Evolutionary conservation across 164 flowering plant species (phyloP).

Genomic region (Tetrastigma voinierianum): DNA sequence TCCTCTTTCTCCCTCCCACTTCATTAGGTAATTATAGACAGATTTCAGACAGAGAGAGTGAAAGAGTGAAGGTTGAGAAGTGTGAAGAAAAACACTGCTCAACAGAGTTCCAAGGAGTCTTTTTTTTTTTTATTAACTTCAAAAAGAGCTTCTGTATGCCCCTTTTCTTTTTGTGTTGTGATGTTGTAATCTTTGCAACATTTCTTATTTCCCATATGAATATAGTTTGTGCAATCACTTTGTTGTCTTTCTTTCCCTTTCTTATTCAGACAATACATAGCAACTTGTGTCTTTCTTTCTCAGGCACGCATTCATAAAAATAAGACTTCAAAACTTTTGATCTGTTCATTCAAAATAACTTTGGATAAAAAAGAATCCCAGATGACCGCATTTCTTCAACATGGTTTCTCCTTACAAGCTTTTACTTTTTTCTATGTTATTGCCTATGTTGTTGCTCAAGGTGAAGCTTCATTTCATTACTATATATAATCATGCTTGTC

Average conservation of each 20-base stretch:
- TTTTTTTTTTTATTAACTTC: conserved; percentile 10
- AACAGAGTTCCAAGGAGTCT: conserved; percentile 15
- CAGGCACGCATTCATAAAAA: not conserved
- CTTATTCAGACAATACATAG: not conserved
- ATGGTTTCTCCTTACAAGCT: not conserved
- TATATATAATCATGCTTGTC: no score
- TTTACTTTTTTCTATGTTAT: no score
- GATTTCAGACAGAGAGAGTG: conserved; percentile 15
- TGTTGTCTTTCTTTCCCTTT: not conserved
- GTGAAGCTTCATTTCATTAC: no score
- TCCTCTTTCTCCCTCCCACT: conserved; percentile 86
- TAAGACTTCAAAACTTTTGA: no score
- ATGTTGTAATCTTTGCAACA: conserved; percentile 49
- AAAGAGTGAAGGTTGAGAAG: conserved; percentile 21
- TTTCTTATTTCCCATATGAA: conserved; percentile 21
- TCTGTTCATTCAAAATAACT: no score
- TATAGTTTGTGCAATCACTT: conserved; percentile 24
- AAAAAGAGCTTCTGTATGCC: conserved; percentile 12
- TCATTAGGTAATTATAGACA: conserved; percentile 14
- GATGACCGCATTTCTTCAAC: not conserved
- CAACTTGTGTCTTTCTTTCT: not conserved
- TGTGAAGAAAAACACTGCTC: conserved; percentile 16
- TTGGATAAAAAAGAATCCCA: no score
- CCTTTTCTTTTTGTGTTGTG: conserved; percentile 20
- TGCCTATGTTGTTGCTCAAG: no score